Evolutionary conservation across 331 rosid species (phyloP).

Genomic region (Ulmus americana): DNA sequence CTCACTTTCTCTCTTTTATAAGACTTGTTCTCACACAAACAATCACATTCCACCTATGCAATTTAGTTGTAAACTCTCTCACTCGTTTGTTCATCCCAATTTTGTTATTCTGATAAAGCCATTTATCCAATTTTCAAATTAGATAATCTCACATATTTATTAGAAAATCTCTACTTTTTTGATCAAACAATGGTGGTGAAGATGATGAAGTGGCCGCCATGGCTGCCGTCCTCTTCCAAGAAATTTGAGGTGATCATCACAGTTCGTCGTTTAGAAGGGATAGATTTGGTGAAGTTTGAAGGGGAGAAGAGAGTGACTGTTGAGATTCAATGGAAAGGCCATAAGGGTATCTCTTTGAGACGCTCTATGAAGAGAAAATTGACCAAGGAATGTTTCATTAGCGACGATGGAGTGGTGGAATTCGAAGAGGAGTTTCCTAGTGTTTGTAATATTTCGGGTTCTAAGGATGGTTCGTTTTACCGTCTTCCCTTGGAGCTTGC

Average conservation of each 20-base stretch:
- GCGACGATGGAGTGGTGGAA: constrained; percentile 15
- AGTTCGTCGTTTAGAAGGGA: constrained; percentile 10
- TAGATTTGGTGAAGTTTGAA: neutral
- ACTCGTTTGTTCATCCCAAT: neutral
- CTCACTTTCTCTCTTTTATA: neutral
- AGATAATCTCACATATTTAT: neutral
- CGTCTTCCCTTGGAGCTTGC: constrained; percentile 27
- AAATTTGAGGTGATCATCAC: constrained; percentile 21
- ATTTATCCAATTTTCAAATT: neutral
- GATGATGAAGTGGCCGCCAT: constrained; percentile 35
- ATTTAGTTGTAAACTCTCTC: constrained; percentile 3
- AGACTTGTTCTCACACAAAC: neutral
- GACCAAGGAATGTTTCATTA: constrained; percentile 15
- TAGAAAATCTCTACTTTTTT: neutral
- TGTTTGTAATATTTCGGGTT: constrained; percentile 22
- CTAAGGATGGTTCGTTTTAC: constrained; percentile 24
- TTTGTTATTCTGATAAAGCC: neutral
- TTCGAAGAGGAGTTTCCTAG: constrained; percentile 26
- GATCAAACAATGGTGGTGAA: constrained; percentile 23
- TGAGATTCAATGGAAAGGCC: constrained; percentile 37
- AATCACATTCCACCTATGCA: constrained; percentile 1
- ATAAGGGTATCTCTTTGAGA: constrained; percentile 22
- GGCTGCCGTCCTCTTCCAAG: constrained; percentile 27
- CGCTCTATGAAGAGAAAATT: constrained; percentile 26
- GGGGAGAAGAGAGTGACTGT: constrained; percentile 5